Conservation (phyloP, 2,329 filamentous ascomycete genomes). For the Ceratocystiopsis sp. region DNA sequence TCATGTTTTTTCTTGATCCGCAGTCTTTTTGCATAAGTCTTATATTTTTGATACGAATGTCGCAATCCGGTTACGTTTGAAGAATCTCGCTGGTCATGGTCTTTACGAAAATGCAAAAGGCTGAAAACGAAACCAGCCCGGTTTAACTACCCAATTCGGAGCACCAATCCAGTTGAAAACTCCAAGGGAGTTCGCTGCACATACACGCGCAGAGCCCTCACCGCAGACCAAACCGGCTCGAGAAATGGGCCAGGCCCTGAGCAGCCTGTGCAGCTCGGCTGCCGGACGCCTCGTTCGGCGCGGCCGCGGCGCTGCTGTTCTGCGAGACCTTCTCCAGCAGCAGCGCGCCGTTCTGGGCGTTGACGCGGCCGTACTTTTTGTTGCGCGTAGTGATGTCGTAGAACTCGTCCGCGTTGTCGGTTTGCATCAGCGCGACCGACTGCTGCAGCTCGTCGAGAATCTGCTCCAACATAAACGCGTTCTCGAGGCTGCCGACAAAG, state of each 20-base stretch:
- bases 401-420: constrained; percentile 88
- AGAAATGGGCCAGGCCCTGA: constrained; percentile 52
- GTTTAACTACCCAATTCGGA: too few species aligned
- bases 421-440: constrained; percentile 74
- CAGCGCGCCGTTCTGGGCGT: constrained; percentile 74
- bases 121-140: too few species aligned
- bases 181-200: too few species aligned
- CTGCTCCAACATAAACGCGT: constrained; percentile 67
- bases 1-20: too few species aligned
- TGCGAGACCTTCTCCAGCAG: constrained; percentile 79
- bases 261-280: constrained; percentile 21
- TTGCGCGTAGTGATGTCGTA: constrained; percentile 83
- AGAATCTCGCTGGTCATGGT: too few species aligned
- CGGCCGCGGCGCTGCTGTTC: constrained; percentile 25
- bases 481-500: constrained; percentile 77
- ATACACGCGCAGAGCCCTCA: constrained; percentile 10
- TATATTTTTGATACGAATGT: too few species aligned
- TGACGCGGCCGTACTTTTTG: constrained; percentile 85
- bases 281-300: constrained; percentile 23
- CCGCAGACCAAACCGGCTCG: constrained; percentile 57
- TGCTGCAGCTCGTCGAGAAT: constrained; percentile 88
- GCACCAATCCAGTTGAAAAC: too few species aligned
- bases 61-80: too few species aligned
- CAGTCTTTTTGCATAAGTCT: too few species aligned
- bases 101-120: too few species aligned